Evolutionary conservation across 108 stramenopile genomes (phyloP), one percentile per base, ranked within the genome.

Genomic region (Cyclotella baltica): DNA sequence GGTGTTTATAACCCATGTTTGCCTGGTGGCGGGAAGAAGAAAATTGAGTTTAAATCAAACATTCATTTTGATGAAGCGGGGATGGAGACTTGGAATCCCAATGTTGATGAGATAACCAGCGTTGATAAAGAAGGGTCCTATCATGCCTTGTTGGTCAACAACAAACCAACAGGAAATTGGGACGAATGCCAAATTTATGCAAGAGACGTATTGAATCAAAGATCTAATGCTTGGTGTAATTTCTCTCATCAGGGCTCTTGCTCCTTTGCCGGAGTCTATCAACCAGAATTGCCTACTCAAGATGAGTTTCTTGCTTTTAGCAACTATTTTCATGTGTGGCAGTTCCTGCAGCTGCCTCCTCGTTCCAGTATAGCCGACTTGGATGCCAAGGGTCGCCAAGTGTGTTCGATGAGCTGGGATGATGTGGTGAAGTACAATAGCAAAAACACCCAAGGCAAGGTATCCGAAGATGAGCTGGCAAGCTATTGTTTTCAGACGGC

Each of bases 221-320:
- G 84, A 9, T 43, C 81, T 35, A 93, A 95, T 80, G 38, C 61
- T 10, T 97, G 93, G 88, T 98, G 97, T 71, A 40, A 97, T 10
- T 96, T 91, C 62, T 90, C 92, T 37, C 96, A 96, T 80, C 72
- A 75, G 6, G 91, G 91, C 16, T 92, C 93, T 40, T 98, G 97
- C 76, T 85, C 91, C n/a, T 91, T 95, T 68, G 89, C 88, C 22
- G 97, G 97, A 33, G 88, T 94, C n/a, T 97, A 97, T 74, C 96
- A 97, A 82, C 95, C 96, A 16, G 75, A 85, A 34, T 65, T 97
- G 0, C 97, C 97, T 1, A 47, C 51, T 8, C 91, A 88, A 53
- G 73, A 69, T 40, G 89, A 88, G 36, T 96, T 96, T 64, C 85
- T 90, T 55, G 90, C 82, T 10, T 92, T 92, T 51, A 78, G 87